phyloP scores from a whole-genome alignment of 305 asterid genomes.

The Fraxinus platypoda region DNA sequence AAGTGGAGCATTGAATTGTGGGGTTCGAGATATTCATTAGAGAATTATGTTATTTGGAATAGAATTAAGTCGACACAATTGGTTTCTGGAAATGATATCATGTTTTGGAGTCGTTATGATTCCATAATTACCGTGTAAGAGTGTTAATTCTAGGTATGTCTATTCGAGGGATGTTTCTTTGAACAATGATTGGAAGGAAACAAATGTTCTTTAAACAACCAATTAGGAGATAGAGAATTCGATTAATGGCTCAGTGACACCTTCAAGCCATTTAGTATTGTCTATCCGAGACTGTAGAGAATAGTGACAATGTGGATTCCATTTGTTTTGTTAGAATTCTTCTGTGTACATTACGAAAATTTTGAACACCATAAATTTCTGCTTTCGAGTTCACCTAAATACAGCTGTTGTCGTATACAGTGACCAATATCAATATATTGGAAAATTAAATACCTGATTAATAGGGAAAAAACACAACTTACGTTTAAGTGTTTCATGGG shows the following conservation, averaged over 20 bases:
- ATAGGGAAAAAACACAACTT: not conserved
- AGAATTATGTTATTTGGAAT: not conserved
- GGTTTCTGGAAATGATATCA: constrained; percentile 8
- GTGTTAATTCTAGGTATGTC: not conserved
- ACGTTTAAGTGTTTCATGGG: not conserved
- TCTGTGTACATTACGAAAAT: not conserved
- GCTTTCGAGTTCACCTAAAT: not conserved
- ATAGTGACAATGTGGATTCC: not conserved
- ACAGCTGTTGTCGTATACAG: not conserved
- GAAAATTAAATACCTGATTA: not conserved
- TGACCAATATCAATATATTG: not conserved
- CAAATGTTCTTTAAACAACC: not conserved
- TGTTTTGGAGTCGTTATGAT: not conserved
- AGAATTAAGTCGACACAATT: not conserved
- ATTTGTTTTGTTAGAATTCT: not conserved
- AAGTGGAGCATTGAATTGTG: not conserved
- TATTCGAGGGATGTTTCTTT: not conserved
- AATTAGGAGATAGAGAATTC: not conserved
- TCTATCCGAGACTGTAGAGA: not conserved
- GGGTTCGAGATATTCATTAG: not conserved
- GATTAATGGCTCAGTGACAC: not conserved
- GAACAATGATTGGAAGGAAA: not conserved
- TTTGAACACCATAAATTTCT: not conserved
- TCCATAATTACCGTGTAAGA: not conserved
- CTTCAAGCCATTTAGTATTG: not conserved